Percentiles rank a stretch among this genome's conserved stretches.
These are phyloP conservation scores for Periconia macrospinosa DNA, from an alignment of 2,329 filamentous ascomycete species.

Conservation along the genomic window DNA sequence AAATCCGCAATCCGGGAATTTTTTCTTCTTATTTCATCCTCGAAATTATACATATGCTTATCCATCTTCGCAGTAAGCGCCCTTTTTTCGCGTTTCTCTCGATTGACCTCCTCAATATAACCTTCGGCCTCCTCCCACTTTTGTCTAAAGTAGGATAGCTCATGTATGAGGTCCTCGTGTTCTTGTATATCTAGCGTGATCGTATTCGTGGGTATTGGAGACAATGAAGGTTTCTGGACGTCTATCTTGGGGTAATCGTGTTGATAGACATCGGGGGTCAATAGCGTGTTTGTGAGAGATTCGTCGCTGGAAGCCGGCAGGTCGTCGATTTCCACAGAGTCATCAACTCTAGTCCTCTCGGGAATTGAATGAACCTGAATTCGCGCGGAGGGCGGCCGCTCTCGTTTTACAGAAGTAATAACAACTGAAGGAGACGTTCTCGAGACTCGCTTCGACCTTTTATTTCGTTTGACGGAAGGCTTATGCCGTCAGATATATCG, in stretches of 20 bases:
- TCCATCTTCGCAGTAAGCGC: neutral
- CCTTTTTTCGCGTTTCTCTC: neutral
- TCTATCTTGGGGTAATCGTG: neutral
- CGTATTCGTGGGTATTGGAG: neutral
- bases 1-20: neutral
- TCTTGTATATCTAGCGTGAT: neutral
- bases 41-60: neutral
- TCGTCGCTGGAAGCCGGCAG: neutral
- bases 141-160: slow-evolving; percentile 1
- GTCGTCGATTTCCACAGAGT: neutral
- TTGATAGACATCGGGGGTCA: neutral
- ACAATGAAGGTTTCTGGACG: neutral
- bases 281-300: neutral
- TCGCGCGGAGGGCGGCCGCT: neutral
- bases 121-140: slow-evolving; percentile 1
- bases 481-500: neutral
- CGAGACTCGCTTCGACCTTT: neutral
- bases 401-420: neutral
- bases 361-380: neutral
- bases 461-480: neutral
- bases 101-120: neutral
- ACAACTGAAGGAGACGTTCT: neutral
- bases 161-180: neutral
- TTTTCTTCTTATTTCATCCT: neutral
- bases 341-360: neutral